Base-by-base conservation (phyloP, 305 asterid species). In the Coffea humblotiana region DNA sequence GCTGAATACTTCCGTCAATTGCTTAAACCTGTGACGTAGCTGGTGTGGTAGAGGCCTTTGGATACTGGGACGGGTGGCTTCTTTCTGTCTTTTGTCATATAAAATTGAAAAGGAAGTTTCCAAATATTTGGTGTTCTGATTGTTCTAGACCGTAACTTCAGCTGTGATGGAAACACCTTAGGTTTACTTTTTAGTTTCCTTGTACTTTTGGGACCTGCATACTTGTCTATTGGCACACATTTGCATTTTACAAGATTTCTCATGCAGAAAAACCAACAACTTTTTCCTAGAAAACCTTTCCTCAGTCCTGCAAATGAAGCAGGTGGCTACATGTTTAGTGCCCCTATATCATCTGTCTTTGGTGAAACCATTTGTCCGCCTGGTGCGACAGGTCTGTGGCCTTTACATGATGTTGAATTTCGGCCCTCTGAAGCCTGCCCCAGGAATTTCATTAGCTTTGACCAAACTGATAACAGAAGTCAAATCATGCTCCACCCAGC, bases 21-120 rank as follows among this genome's bases (percentile, higher is more conserved):
- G 92, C 98, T 93, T 83, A 93, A 91, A 84, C 98, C 97, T 58
- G 98, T 93, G 60, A 94, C 98, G 98, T 94, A 92, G 96, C 84
- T 76, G 73, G 81, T 82, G 84, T 35, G 51, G 78, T 65, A 49
- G 64, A 71, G 77, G 80, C 47, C 70, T 81, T 76, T 78, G 72
- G 84, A 70, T 64, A 78, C 83, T 72, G 80, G 78, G 76, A 78
- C 73, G 68, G 72, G 81, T 80, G 32, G 47, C 79, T 83, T 80
- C 77, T 80, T 74, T 79, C 72, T 78, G 80, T 76, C 75, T 72
- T 85, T 85, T 83, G 74, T 82, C 48, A 45, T 45, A 37, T 64
- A 63, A 54, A 81, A 79, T 79, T 84, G 81, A 32, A 69, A 81
- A 82, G 75, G 83, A 76, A 18, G 80, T 72, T 48, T 51, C 69